Evolutionary conservation across 345 rosid genomes (phyloP).

Genomic region (Pugionium cornutum): DNA sequence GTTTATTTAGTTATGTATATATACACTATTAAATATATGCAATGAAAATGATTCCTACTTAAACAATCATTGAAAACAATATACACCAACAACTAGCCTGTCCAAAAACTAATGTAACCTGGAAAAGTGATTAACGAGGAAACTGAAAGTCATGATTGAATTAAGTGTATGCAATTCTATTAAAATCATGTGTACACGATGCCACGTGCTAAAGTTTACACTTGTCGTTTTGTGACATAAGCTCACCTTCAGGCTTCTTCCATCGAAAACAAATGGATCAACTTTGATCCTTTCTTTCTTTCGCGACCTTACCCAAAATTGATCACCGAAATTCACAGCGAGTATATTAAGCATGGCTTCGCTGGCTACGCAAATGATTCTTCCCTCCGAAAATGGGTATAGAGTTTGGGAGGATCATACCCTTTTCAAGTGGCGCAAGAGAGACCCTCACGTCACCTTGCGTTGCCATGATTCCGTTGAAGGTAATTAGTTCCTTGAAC

Average conservation of each 20-base stretch:
- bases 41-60: no score
- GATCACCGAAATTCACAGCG: slow-evolving; percentile 24
- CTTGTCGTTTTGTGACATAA: slow-evolving; percentile 32
- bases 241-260: slow-evolving; percentile 18
- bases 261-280: slow-evolving; percentile 25
- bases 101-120: no score
- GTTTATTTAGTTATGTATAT: neutral
- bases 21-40: neutral
- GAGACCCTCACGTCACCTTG: slow-evolving; percentile 86
- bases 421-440: slow-evolving; percentile 80
- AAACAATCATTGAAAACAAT: no score
- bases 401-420: slow-evolving; percentile 80
- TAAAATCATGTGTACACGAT: slow-evolving; percentile 15
- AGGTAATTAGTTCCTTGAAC: slow-evolving; percentile 43
- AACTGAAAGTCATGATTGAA: no score
- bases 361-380: slow-evolving; percentile 48
- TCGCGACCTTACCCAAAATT: slow-evolving; percentile 56
- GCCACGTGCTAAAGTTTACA: slow-evolving; percentile 19
- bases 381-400: slow-evolving; percentile 59
- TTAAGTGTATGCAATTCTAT: no score
- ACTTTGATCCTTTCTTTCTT: slow-evolving; percentile 45
- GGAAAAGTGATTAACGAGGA: no score
- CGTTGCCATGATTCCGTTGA: slow-evolving; percentile 87
- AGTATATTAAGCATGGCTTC: slow-evolving; percentile 44
- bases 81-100: no score